phyloP scores from a whole-genome alignment of 805 yeast genomes.

The Candida taoyuanica region DNA sequence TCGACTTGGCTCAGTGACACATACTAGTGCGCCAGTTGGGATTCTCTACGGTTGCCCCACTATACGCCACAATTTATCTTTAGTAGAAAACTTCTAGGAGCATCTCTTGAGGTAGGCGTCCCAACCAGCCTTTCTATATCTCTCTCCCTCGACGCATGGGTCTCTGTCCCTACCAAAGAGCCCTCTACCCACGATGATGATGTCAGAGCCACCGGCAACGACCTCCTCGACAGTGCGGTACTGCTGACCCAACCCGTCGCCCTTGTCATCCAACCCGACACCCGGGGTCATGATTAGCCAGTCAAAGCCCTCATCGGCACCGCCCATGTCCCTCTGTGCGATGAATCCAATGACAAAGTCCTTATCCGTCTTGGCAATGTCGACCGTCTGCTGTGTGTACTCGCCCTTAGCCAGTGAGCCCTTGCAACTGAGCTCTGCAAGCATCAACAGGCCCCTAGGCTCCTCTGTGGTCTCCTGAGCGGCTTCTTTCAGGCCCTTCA shows the following conservation, averaged over 20 bases:
- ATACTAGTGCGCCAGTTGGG: no score
- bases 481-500: conserved; percentile 81
- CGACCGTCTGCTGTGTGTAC: conserved; percentile 83
- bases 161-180: conserved; percentile 92
- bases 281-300: conserved; percentile 99
- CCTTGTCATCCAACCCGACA: conserved; percentile 94
- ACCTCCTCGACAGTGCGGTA: conserved; percentile 90
- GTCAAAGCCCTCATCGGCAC: conserved; percentile 79
- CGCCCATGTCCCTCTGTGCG: conserved; percentile 88
- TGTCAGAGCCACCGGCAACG: conserved; percentile 79
- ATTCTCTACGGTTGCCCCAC: background rate
- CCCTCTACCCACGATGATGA: conserved; percentile 98
- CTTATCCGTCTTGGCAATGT: conserved; percentile 80
- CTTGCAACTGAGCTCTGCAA: conserved; percentile 91
- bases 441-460: conserved; percentile 88
- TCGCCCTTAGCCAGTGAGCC: conserved; percentile 93
- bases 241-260: conserved; percentile 94
- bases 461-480: conserved; percentile 60
- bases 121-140: conserved; percentile 96
- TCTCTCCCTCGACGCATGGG: conserved; percentile 77
- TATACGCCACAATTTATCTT: background rate
- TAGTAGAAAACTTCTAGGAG: background rate
- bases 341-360: conserved; percentile 95
- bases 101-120: conserved; percentile 61
- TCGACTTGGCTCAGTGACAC: no score